Evolutionary conservation across 345 rosid species (phyloP).

Genomic region (Euphorbia tirucalli): DNA sequence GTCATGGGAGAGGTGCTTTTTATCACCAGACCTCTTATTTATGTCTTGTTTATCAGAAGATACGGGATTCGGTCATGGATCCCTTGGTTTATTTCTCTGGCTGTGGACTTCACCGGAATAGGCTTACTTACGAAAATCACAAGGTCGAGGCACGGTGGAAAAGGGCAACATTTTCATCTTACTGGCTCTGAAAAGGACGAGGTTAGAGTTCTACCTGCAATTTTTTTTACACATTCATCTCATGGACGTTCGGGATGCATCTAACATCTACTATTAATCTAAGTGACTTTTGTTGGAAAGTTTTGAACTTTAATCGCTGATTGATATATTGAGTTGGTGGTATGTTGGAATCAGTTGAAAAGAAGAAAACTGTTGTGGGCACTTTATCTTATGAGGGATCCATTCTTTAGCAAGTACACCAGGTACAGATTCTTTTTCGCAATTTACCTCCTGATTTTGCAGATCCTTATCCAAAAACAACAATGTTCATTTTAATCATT

Average conservation of each 20-base stretch:
- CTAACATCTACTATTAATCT: too few species aligned
- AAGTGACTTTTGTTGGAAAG: neutral
- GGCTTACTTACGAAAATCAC: slow-evolving; percentile 49
- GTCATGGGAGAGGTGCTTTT: slow-evolving; percentile 68
- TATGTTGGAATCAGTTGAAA: slow-evolving; percentile 49
- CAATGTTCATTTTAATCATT: slow-evolving; percentile 2
- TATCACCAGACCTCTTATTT: slow-evolving; percentile 83
- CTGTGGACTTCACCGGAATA: slow-evolving; percentile 55
- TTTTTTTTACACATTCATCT: slow-evolving; percentile 2
- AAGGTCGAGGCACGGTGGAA: slow-evolving; percentile 33
- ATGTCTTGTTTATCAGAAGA: slow-evolving; percentile 79
- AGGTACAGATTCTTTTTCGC: slow-evolving; percentile 37
- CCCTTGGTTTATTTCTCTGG: slow-evolving; percentile 87
- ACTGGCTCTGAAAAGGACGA: slow-evolving; percentile 64
- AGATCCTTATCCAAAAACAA: slow-evolving; percentile 6
- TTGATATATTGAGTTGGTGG: neutral
- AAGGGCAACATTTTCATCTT: slow-evolving; percentile 39
- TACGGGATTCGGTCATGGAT: slow-evolving; percentile 81
- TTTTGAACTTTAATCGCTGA: neutral
- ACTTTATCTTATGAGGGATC: slow-evolving; percentile 91
- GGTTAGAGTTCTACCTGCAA: slow-evolving; percentile 41
- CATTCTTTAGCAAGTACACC: slow-evolving; percentile 83
- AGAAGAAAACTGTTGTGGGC: slow-evolving; percentile 92
- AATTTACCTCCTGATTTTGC: neutral
- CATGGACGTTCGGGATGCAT: too few species aligned